Evolutionary conservation across 2,329 filamentous ascomycete species (phyloP).

Genomic region (Aureobasidium sp.): DNA sequence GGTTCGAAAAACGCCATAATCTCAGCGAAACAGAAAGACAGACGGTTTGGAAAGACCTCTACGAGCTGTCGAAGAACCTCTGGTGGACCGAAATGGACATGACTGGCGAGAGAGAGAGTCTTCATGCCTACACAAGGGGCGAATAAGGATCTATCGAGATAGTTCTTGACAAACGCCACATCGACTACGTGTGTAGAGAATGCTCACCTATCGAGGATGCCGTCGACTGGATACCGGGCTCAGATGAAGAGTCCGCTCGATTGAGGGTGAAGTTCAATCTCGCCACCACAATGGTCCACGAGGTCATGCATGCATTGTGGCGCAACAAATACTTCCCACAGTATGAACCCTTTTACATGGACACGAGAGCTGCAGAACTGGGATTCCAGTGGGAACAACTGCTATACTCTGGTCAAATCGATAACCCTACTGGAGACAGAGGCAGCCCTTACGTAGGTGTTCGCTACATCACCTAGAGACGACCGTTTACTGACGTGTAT

Average conservation of each 20-base stretch:
- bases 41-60: not conserved
- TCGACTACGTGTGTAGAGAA: not conserved
- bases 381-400: not conserved
- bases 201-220: not conserved
- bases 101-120: not conserved
- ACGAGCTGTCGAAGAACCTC: not conserved
- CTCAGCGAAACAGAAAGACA: not conserved
- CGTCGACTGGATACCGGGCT: not conserved
- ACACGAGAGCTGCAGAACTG: not conserved
- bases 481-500: not conserved
- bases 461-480: not conserved
- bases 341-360: not conserved
- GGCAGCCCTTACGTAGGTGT: not conserved
- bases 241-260: not conserved
- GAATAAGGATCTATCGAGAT: not conserved
- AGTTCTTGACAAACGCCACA: not conserved
- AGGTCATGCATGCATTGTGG: slow-evolving; percentile 1
- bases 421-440: not conserved
- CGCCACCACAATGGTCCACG: slow-evolving; percentile 7
- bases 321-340: not conserved
- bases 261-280: not conserved
- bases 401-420: not conserved
- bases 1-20: not conserved
- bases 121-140: not conserved
- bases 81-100: not conserved